Evolutionary conservation across 202 grass and related monocot species (phyloP).

Genomic region (Elaeis oleifera): DNA sequence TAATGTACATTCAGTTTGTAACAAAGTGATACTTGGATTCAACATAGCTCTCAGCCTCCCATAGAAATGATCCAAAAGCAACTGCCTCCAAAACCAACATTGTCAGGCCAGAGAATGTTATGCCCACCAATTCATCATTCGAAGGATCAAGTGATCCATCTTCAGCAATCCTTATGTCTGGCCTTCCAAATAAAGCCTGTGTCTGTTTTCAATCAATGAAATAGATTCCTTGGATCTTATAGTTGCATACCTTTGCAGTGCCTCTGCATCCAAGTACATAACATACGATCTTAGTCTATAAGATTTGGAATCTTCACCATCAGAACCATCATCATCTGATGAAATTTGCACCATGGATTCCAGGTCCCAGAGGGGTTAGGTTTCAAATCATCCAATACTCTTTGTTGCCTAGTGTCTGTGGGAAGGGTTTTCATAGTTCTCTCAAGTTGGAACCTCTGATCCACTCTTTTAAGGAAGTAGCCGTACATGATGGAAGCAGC

Average conservation of each 20-base stretch:
- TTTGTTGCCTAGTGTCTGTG: constrained; percentile 41
- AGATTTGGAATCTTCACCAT: not conserved
- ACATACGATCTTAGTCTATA: constrained; percentile 80
- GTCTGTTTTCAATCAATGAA: constrained; percentile 93
- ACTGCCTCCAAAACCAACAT: constrained; percentile 75
- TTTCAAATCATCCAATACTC: constrained; percentile 53
- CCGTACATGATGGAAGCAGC: constrained; percentile 72
- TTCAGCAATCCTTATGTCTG: constrained; percentile 70
- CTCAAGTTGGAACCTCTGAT: constrained; percentile 91
- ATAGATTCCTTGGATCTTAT: constrained; percentile 85
- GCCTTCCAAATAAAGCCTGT: constrained; percentile 79
- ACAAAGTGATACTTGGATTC: constrained; percentile 85
- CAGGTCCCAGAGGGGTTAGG: constrained; percentile 91
- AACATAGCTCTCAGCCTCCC: constrained; percentile 84
- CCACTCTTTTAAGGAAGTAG: too few relatives aligned
- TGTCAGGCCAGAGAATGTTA: constrained; percentile 71
- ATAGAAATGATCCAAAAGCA: constrained; percentile 81
- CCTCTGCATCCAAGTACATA: constrained; percentile 56
- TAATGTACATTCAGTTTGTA: too few relatives aligned
- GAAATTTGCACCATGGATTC: constrained; percentile 79
- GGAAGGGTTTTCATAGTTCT: constrained; percentile 82
- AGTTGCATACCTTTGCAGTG: constrained; percentile 76
- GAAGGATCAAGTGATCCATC: constrained; percentile 61
- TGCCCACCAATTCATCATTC: constrained; percentile 57
- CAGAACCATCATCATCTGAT: constrained; percentile 46